Evolutionary conservation across 106 monocot genomes (phyloP).

Genomic region (Phalaenopsis aphrodite): DNA sequence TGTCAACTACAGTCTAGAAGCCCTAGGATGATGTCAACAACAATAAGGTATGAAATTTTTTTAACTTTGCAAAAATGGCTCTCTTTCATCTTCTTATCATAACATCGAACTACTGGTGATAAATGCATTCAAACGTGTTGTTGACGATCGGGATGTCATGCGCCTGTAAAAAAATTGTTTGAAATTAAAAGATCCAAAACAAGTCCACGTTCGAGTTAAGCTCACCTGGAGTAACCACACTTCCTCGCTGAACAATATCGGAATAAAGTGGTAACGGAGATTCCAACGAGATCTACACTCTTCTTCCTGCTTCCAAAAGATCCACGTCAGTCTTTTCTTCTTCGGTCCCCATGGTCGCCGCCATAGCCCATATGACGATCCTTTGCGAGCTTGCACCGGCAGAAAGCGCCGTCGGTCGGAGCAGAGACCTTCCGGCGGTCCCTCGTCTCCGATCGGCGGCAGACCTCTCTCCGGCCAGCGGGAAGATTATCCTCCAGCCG

Average conservation of each 20-base stretch:
- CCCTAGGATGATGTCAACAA: too few relatives aligned
- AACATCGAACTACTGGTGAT: too few relatives aligned
- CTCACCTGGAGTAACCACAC: neutral
- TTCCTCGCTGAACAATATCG: neutral
- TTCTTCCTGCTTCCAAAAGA: neutral
- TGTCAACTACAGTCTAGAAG: too few relatives aligned
- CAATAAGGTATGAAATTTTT: too few relatives aligned
- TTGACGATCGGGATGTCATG: too few relatives aligned
- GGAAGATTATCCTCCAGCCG: conserved; percentile 43
- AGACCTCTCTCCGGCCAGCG: conserved; percentile 4
- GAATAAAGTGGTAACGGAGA: neutral
- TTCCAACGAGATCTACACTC: neutral
- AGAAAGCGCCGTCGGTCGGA: conserved; percentile 7
- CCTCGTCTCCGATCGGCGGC: conserved; percentile 7
- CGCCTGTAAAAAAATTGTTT: too few relatives aligned
- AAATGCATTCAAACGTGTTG: too few relatives aligned
- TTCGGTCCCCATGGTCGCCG: neutral
- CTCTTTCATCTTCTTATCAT: too few relatives aligned
- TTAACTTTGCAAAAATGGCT: too few relatives aligned
- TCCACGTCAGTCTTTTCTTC: neutral
- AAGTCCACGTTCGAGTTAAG: too few relatives aligned
- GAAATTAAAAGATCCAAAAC: too few relatives aligned
- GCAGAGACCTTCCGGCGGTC: neutral
- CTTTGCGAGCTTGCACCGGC: conserved; percentile 27
- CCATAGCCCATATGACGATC: conserved; percentile 16